phyloP scores from a whole-genome alignment of 2,329 filamentous ascomycete genomes.

The Nigrograna mackinnonii region DNA sequence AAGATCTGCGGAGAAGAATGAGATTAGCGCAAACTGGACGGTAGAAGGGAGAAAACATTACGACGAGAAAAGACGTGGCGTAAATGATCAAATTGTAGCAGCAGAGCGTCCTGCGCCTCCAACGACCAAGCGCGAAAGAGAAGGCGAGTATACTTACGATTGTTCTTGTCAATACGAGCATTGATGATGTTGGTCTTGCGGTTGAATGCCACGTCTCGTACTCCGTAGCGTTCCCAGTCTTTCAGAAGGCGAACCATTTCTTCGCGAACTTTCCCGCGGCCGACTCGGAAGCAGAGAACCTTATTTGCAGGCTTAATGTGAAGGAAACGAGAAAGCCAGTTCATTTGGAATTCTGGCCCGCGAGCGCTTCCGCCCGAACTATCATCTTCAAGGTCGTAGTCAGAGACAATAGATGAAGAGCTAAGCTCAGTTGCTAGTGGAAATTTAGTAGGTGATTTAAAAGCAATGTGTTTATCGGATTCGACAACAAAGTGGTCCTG shows the following conservation, averaged over 20 bases:
- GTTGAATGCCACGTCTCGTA: slow-evolving; percentile 77
- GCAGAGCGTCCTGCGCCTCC: background rate
- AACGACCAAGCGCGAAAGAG: slow-evolving; percentile 5
- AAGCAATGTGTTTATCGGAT: too few species aligned
- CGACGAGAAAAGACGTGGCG: background rate
- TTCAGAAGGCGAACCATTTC: slow-evolving; percentile 76
- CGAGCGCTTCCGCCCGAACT: slow-evolving; percentile 49
- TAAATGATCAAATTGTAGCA: slow-evolving; percentile 3
- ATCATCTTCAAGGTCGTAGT: slow-evolving; percentile 45
- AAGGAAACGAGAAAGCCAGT: slow-evolving; percentile 88
- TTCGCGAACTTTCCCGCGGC: slow-evolving; percentile 73
- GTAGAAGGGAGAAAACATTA: background rate
- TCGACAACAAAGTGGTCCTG: too few species aligned
- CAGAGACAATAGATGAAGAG: slow-evolving; percentile 32
- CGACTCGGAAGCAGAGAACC: slow-evolving; percentile 74
- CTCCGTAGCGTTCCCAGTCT: slow-evolving; percentile 81
- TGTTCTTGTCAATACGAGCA: slow-evolving; percentile 73
- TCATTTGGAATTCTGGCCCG: slow-evolving; percentile 56
- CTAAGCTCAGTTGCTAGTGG: slow-evolving; percentile 27
- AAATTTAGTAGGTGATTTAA: slow-evolving; percentile 11
- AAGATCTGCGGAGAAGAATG: slow-evolving; percentile 59
- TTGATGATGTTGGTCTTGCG: slow-evolving; percentile 79
- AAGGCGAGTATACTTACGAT: slow-evolving; percentile 64
- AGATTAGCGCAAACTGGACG: slow-evolving; percentile 1
- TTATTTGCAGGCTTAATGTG: slow-evolving; percentile 81